Evolutionary conservation across 768 basidiomycete genomes (phyloP), one percentile per base, ranked within the genome.

Genomic region (Infundibulicybe gibba): DNA sequence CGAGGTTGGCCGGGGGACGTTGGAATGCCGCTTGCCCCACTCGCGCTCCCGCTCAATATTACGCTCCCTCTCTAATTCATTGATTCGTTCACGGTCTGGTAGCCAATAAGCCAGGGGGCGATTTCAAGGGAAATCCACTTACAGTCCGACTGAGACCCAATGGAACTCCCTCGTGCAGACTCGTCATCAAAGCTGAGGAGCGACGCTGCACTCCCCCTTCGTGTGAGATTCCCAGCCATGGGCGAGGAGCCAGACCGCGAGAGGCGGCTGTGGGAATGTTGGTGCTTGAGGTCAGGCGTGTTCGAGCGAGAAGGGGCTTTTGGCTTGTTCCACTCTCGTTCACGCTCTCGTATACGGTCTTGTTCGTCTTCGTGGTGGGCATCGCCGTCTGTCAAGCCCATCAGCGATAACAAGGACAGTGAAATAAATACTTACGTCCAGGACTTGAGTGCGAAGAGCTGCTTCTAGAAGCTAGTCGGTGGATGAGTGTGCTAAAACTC

Each of bases 101-200:
- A 25, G 30, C 40, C 32, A 21, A 21, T 8, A 45, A 55, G 41
- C 38, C 33, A 40, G 32, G 33, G 13, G 10, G 16, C 12, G 11
- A 20, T 10, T 37, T 40, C 45, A 43, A 32, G 37, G 25, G 11
- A 15, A 13, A 41, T 44, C 52, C 40, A 63, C 79, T 61, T 53
- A 83, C 82, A 67, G 21, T 81, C 77, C n/a, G 72, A 64, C 48
- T 73, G 72, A 32, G 80, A 83, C 49, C 66, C 62, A 10, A 66
- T 45, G 0, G 79, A 79, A 39, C 71, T 77, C 17, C 70, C 65
- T 41, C 64, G 60, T 1, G 76, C 75, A 9, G 73, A 69, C 45
- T 61, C 59, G 45, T 67, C 71, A 47, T 75, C 74, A 17, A 70
- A 66, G 44, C 70, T 72, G 15, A 57, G 62, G 31, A 72, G 52